A percentile compares a stretch with the other conserved stretches of the same genome.
Conservation (phyloP, 139 green algal species). For the Dunaliella sp. region DNA sequence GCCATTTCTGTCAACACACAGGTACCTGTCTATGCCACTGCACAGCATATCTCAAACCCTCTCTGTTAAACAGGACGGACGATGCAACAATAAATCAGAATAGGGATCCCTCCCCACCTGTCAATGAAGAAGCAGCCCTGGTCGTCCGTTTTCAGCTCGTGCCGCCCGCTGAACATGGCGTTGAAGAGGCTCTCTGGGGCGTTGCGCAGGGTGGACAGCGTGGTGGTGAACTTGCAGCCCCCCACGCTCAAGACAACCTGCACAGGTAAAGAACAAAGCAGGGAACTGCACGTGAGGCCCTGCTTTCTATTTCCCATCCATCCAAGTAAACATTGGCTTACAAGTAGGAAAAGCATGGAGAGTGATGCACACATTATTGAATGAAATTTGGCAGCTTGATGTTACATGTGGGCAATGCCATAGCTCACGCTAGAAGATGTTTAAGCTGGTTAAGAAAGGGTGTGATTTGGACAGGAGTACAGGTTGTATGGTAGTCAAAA, state of each 20-base stretch:
- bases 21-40: too few species aligned
- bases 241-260: slow-evolving; percentile 67
- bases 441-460: too few species aligned
- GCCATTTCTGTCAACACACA: too few species aligned
- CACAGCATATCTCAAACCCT: too few species aligned
- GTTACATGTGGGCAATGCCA: neutral
- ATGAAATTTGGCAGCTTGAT: neutral
- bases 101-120: slow-evolving; percentile 18
- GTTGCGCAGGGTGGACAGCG: slow-evolving; percentile 61
- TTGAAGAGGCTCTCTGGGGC: slow-evolving; percentile 57
- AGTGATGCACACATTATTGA: neutral
- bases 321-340: too few species aligned
- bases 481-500: too few species aligned
- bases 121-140: slow-evolving; percentile 61
- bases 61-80: too few species aligned
- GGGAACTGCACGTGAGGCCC: neutral
- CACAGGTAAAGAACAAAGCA: neutral
- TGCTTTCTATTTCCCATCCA: neutral
- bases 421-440: neutral
- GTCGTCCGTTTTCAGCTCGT: slow-evolving; percentile 40
- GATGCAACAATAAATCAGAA: too few species aligned
- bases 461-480: too few species aligned
- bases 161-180: slow-evolving; percentile 69
- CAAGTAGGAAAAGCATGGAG: neutral
- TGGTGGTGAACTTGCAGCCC: slow-evolving; percentile 63